Percentiles rank a stretch among this genome's conserved stretches.
Evolutionary conservation across 768 basidiomycete species (phyloP).

Genomic region (Mycena polygramma): DNA sequence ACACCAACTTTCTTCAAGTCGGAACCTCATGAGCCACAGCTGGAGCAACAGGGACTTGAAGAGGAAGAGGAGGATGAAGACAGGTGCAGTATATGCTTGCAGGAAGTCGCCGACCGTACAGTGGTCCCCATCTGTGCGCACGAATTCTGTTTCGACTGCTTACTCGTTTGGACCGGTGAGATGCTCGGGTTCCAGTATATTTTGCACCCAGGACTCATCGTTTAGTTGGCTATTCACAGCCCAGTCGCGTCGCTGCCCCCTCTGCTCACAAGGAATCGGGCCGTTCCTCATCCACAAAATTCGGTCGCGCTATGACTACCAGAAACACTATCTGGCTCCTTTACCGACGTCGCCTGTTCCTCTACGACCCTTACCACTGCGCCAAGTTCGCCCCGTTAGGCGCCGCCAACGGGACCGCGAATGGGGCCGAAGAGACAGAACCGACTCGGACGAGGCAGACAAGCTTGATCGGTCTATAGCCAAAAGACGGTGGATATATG

Average conservation of each 20-base stretch:
- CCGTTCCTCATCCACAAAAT: conserved; percentile 85
- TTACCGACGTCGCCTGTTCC: conserved; percentile 64
- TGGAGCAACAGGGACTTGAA: conserved; percentile 16
- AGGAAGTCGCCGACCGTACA: conserved; percentile 80
- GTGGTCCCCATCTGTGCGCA: conserved; percentile 90
- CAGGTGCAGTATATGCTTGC: conserved; percentile 90
- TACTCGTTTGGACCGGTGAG: conserved; percentile 87
- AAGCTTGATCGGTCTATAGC: conserved; percentile 82
- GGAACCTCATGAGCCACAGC: conserved; percentile 11
- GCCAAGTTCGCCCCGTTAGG: conserved; percentile 47
- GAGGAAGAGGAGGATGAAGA: conserved; percentile 56
- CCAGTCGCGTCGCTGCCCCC: conserved; percentile 83
- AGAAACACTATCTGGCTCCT: conserved; percentile 83
- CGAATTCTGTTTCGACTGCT: conserved; percentile 94
- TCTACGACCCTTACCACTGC: conserved; percentile 46
- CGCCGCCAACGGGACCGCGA: conserved; percentile 58
- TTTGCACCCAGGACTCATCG: not conserved
- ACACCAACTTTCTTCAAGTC: conserved; percentile 13
- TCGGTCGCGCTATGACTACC: conserved; percentile 83
- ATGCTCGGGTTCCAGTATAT: conserved; percentile 14
- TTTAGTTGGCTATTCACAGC: conserved; percentile 53
- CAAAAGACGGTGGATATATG: conserved; percentile 84
- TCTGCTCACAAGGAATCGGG: conserved; percentile 78
- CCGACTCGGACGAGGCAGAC: conserved; percentile 70
- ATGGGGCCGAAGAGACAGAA: conserved; percentile 68